Conservation (phyloP, 2,329 filamentous ascomycete species). For the Ceratocystis variospora region DNA sequence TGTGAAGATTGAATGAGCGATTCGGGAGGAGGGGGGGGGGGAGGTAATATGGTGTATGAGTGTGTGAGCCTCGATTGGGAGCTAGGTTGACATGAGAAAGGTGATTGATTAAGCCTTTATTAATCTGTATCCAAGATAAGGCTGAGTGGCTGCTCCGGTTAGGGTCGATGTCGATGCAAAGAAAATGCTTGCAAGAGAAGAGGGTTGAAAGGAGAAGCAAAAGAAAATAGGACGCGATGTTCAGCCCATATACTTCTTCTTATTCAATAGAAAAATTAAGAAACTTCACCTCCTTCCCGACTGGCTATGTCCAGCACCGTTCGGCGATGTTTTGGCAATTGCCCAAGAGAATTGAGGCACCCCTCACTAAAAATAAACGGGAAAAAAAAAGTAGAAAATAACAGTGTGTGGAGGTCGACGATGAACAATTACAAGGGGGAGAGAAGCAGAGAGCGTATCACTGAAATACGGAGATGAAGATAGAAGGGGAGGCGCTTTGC, state of each 20-base stretch:
- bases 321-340: neutral
- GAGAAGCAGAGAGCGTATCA: neutral
- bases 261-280: neutral
- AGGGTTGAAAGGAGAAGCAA: neutral
- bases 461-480: neutral
- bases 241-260: neutral
- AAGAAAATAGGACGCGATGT: neutral
- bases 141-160: neutral
- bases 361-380: neutral
- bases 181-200: neutral
- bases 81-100: neutral
- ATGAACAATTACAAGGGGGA: neutral
- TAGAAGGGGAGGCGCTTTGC: neutral
- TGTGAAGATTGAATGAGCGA: slow-evolving; percentile 19
- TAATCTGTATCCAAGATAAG: neutral
- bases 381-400: neutral
- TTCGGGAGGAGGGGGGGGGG: neutral
- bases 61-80: neutral
- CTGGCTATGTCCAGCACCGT: neutral
- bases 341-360: neutral
- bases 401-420: neutral
- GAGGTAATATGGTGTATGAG: neutral
- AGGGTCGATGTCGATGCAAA: neutral
- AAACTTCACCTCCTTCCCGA: neutral
- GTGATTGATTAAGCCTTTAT: neutral